These are phyloP conservation scores for Pleurotus cornucopiae DNA, from an alignment of 768 basidiomycete species.

Conservation along the genomic window DNA sequence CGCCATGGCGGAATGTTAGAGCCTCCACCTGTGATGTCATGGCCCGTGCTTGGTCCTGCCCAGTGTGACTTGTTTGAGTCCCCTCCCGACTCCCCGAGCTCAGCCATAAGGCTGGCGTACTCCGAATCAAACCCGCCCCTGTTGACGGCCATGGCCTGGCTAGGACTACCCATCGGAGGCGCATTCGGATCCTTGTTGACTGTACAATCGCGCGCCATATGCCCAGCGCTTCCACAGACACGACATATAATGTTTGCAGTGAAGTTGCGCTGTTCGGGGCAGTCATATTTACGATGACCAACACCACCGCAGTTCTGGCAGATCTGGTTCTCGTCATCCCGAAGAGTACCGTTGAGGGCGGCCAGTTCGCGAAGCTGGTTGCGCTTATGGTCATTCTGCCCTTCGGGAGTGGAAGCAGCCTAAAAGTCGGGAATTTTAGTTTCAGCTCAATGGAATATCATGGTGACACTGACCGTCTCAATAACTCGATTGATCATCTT, in stretches of 20 bases:
- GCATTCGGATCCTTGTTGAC: slow-evolving; percentile 89
- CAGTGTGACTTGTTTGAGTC: slow-evolving; percentile 52
- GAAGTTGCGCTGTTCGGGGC: slow-evolving; percentile 97
- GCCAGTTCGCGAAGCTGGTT: slow-evolving; percentile 98
- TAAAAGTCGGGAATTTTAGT: slow-evolving; percentile 23
- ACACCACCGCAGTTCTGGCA: slow-evolving; percentile 96
- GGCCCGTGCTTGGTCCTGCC: slow-evolving; percentile 47
- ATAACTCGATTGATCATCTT: slow-evolving; percentile 97
- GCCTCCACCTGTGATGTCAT: slow-evolving; percentile 70
- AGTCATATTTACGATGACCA: slow-evolving; percentile 98
- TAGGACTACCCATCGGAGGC: slow-evolving; percentile 39
- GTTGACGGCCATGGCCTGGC: slow-evolving; percentile 28
- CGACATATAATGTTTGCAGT: slow-evolving; percentile 99
- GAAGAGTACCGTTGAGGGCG: slow-evolving; percentile 95
- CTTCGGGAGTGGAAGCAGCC: slow-evolving; percentile 99
- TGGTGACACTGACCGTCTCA: slow-evolving; percentile 71
- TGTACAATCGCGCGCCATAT: slow-evolving; percentile 98
- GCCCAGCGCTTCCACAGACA: slow-evolving; percentile 95
- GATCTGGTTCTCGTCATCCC: slow-evolving; percentile 99
- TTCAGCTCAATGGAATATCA: neutral
- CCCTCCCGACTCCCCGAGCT: slow-evolving; percentile 79
- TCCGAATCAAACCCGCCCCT: slow-evolving; percentile 94
- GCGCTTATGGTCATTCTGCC: slow-evolving; percentile 98
- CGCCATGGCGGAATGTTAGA: slow-evolving; percentile 89
- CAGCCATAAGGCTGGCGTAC: slow-evolving; percentile 96